These are phyloP conservation scores for Psidium guajava DNA, from an alignment of 345 rosid species.

Conservation along the genomic window DNA sequence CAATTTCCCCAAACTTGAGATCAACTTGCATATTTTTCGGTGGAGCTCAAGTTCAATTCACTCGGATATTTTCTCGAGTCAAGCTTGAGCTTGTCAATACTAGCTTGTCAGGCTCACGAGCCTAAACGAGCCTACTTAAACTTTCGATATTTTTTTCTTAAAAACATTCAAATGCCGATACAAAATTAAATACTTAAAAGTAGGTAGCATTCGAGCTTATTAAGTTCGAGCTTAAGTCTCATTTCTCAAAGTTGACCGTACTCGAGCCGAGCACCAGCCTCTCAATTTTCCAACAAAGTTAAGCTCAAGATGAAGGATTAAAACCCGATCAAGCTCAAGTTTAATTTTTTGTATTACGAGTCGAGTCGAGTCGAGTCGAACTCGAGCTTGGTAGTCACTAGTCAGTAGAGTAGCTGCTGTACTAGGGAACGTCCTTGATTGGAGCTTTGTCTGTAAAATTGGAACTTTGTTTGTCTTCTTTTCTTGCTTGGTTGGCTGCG, in stretches of 20 bases:
- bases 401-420: neutral
- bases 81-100: neutral
- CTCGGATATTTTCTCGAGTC: neutral
- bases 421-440: neutral
- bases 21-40: neutral
- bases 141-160: neutral
- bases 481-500: neutral
- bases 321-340: neutral
- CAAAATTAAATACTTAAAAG: neutral
- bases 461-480: neutral
- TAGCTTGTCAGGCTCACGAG: fast-evolving
- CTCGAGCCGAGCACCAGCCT: neutral
- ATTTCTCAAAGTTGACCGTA: neutral
- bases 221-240: neutral
- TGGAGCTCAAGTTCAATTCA: neutral
- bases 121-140: neutral
- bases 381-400: neutral
- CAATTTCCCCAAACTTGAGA: neutral
- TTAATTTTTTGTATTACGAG: neutral
- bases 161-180: neutral
- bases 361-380: neutral
- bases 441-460: neutral
- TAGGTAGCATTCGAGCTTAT: neutral
- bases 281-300: neutral
- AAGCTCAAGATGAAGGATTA: neutral